Percentiles rank a stretch among this genome's conserved stretches.
Conservation (phyloP, 768 basidiomycete genomes). For the Kwoniella sp. region DNA sequence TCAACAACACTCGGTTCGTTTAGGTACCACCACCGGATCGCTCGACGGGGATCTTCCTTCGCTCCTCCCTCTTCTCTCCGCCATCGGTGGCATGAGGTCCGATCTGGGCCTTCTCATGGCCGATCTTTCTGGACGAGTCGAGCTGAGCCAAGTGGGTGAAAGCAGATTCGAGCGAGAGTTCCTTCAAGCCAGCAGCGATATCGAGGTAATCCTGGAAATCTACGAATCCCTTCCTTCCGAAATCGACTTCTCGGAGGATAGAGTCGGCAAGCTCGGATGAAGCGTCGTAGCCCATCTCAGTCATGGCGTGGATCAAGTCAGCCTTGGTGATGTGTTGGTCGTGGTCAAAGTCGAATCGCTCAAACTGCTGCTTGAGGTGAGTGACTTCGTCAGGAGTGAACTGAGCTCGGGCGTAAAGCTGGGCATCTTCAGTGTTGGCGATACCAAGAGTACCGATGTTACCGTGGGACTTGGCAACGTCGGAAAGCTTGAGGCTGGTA, state of each 20-base stretch:
- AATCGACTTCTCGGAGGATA: slow-evolving; percentile 57
- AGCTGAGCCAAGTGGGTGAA: slow-evolving; percentile 55
- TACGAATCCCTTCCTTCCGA: slow-evolving; percentile 60
- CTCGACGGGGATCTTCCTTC: slow-evolving; percentile 62
- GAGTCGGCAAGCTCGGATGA: slow-evolving; percentile 48
- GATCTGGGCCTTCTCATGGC: slow-evolving; percentile 64
- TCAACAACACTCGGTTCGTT: too few relatives aligned
- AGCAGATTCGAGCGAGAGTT: slow-evolving; percentile 54
- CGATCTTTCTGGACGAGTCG: slow-evolving; percentile 33
- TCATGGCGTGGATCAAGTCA: slow-evolving; percentile 74
- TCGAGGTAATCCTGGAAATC: slow-evolving; percentile 86
- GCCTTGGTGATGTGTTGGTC: slow-evolving; percentile 65
- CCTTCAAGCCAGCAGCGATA: slow-evolving; percentile 59
- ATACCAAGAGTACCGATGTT: slow-evolving; percentile 43
- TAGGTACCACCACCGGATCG: slow-evolving; percentile 62
- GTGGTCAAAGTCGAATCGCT: slow-evolving; percentile 55
- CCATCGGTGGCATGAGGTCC: slow-evolving; percentile 53
- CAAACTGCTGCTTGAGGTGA: slow-evolving; percentile 56
- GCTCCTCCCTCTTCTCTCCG: slow-evolving; percentile 49
- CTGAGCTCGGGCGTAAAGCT: slow-evolving; percentile 61
- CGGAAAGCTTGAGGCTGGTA: slow-evolving; percentile 48
- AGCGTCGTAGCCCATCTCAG: slow-evolving; percentile 69
- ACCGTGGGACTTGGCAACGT: slow-evolving; percentile 39
- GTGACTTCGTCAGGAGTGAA: slow-evolving; percentile 63
- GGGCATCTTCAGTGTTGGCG: slow-evolving; percentile 44